Evolutionary conservation across 495 filamentous ascomycete species (phyloP).

Genomic region (Opeltia flavorubescens): DNA sequence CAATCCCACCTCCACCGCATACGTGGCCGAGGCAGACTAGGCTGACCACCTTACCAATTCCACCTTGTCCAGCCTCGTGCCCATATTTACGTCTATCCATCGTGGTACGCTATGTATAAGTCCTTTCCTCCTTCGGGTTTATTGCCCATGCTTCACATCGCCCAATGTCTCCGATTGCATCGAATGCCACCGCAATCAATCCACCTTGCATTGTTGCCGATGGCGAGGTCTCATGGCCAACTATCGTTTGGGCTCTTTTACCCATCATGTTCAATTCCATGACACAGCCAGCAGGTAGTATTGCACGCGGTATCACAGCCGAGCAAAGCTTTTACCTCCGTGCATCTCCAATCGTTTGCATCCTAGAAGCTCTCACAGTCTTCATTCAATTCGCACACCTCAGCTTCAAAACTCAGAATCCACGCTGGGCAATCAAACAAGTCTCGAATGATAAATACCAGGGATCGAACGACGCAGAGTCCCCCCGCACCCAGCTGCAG

Average conservation of each 20-base stretch:
- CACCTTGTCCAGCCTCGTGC: no score
- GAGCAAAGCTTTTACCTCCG: not conserved
- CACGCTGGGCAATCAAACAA: not conserved
- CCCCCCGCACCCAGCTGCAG: not conserved
- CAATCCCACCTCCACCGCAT: no score
- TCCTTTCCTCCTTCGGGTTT: no score
- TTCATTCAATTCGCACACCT: not conserved
- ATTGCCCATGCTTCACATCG: no score
- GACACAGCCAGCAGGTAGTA: not conserved
- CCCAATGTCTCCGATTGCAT: not conserved
- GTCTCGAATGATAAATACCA: not conserved
- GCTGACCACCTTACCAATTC: no score
- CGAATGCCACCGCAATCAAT: not conserved
- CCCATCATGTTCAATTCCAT: not conserved
- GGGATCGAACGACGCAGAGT: not conserved
- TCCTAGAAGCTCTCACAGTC: not conserved
- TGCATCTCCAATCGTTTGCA: not conserved
- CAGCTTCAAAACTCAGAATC: not conserved
- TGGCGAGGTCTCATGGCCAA: not conserved
- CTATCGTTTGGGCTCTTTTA: not conserved
- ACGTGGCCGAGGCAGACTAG: no score
- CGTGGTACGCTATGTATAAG: no score
- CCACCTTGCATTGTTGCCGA: not conserved
- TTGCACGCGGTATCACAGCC: not conserved
- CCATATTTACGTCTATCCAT: no score